Evolutionary conservation across 2,329 filamentous ascomycete genomes (phyloP).

Genomic region (Penicillium sp.): DNA sequence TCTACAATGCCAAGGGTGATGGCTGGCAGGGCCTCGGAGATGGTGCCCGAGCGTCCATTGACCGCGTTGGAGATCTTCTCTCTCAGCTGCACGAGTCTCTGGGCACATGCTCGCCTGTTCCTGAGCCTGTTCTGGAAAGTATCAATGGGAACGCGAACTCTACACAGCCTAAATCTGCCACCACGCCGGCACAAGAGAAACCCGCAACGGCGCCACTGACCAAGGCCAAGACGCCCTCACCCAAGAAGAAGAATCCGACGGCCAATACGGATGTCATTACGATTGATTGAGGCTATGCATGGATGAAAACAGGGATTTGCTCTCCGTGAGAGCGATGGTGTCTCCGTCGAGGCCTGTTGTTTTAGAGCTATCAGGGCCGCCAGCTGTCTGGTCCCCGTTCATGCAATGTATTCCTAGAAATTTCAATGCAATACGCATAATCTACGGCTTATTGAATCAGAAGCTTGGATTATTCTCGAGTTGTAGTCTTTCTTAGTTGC

Average conservation of each 20-base stretch:
- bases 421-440: constrained; percentile 13
- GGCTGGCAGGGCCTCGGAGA: constrained; percentile 45
- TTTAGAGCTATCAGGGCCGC: not conserved
- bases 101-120: constrained; percentile 17
- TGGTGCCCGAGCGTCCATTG: constrained; percentile 37
- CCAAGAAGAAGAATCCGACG: constrained; percentile 6
- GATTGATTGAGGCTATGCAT: constrained; percentile 32
- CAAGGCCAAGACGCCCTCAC: constrained; percentile 1
- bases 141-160: constrained; percentile 4
- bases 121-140: constrained; percentile 12
- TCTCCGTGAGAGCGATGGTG: not conserved
- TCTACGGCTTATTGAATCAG: not conserved
- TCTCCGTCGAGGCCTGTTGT: not conserved
- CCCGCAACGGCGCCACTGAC: not conserved
- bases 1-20: constrained; percentile 40
- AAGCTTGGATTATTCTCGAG: too few species aligned
- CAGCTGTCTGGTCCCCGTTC: not conserved
- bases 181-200: not conserved
- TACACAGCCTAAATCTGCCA: constrained; percentile 3
- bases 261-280: constrained; percentile 37
- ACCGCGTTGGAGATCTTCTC: constrained; percentile 37
- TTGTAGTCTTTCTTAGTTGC: not conserved
- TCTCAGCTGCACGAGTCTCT: constrained; percentile 35
- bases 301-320: not conserved
- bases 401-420: constrained; percentile 5